Percentiles rank a stretch among this genome's conserved stretches.
Evolutionary conservation across 2,329 filamentous ascomycete species (phyloP).

Genomic region (Ophiocordyceps camponoti-floridani): DNA sequence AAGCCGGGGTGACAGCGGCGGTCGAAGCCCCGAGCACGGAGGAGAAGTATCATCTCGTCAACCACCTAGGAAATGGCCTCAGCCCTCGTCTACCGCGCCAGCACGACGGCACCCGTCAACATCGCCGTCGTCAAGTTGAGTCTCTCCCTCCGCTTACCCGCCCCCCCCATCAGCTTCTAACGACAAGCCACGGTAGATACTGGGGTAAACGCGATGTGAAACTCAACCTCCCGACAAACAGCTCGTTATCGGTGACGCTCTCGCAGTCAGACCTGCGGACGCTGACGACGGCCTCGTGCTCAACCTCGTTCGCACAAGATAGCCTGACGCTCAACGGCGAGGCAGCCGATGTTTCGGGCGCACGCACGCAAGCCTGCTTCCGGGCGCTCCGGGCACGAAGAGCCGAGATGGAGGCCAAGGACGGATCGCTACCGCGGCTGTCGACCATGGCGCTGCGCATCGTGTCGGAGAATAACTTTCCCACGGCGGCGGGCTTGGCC

Average conservation of each 20-base stretch:
- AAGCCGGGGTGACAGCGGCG: neutral
- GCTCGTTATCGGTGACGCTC: conserved; percentile 89
- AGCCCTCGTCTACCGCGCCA: conserved; percentile 70
- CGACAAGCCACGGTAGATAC: conserved; percentile 27
- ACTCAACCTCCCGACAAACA: conserved; percentile 95
- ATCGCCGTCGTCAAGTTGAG: conserved; percentile 88
- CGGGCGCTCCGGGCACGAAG: conserved; percentile 67
- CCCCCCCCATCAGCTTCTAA: neutral
- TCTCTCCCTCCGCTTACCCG: neutral
- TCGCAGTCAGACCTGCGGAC: conserved; percentile 88
- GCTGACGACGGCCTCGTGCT: conserved; percentile 89
- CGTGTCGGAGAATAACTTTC: conserved; percentile 97
- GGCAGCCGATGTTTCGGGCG: conserved; percentile 66
- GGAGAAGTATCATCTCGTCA: too few relatives aligned
- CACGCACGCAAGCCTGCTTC: conserved; percentile 89
- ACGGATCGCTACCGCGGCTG: conserved; percentile 66
- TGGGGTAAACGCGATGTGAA: conserved; percentile 94
- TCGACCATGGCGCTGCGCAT: conserved; percentile 62
- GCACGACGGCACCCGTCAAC: conserved; percentile 93
- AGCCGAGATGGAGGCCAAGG: conserved; percentile 50
- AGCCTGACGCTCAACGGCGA: conserved; percentile 71
- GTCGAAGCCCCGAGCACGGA: too few relatives aligned
- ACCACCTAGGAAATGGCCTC: neutral
- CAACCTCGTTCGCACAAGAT: conserved; percentile 48
- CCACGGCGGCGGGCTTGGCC: conserved; percentile 80